phyloP scores from a whole-genome alignment of 768 basidiomycete genomes.

The Podaxis mareebaensis region DNA sequence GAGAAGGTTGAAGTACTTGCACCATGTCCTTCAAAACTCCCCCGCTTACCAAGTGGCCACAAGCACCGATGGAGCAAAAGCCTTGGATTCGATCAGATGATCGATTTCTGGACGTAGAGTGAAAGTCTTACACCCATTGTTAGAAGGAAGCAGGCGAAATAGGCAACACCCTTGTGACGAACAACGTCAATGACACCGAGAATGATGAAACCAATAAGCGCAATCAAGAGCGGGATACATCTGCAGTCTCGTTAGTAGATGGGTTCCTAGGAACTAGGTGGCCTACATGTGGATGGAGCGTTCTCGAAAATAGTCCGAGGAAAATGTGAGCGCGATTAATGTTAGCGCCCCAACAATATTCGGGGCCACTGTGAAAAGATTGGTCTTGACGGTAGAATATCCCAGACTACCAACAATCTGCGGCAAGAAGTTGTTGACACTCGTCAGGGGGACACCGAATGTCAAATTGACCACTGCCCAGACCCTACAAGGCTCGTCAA shows the following conservation, averaged over 20 bases:
- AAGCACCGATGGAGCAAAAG: constrained; percentile 48
- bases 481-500: constrained; percentile 26
- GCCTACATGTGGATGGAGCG: constrained; percentile 47
- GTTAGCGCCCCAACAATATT: constrained; percentile 51
- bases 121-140: constrained; percentile 42
- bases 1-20: neutral
- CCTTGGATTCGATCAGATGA: constrained; percentile 22
- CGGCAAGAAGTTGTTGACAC: constrained; percentile 55
- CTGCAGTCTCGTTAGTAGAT: constrained; percentile 23
- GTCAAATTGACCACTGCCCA: constrained; percentile 48
- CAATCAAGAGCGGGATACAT: constrained; percentile 42
- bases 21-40: neutral
- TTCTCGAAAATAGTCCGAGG: constrained; percentile 53
- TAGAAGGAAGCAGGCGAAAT: constrained; percentile 57
- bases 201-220: constrained; percentile 41
- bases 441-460: constrained; percentile 48
- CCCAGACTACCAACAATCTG: constrained; percentile 48
- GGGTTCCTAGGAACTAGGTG: neutral
- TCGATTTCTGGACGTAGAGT: neutral
- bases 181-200: constrained; percentile 46
- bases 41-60: constrained; percentile 31
- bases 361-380: constrained; percentile 53
- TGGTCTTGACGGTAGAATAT: constrained; percentile 51
- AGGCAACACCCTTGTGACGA: constrained; percentile 42
- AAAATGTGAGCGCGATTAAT: constrained; percentile 45